These are phyloP conservation scores for Vachellia pachyceras DNA, from an alignment of 306 rosid genomes.

Conservation along the genomic window DNA sequence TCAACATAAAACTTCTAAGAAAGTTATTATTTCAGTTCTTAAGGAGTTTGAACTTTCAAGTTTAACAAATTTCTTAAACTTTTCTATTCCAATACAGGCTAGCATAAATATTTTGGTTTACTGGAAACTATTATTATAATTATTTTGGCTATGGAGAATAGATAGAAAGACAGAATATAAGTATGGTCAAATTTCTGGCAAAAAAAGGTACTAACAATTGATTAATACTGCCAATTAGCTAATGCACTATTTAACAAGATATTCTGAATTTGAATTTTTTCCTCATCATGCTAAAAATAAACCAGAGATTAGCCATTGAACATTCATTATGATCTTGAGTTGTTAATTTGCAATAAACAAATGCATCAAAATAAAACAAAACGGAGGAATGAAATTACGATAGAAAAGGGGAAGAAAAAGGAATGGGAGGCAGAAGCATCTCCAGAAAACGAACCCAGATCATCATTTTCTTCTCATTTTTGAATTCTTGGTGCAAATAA, in stretches of 20 bases:
- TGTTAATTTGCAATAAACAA: neutral
- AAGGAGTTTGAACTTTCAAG: no score
- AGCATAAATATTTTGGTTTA: neutral
- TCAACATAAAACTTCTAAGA: no score
- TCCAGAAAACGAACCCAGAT: slow-evolving; percentile 1
- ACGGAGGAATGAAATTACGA: slow-evolving; percentile 14
- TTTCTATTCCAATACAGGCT: no score
- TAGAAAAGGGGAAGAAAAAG: neutral
- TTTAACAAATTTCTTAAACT: no score
- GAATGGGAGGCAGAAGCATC: slow-evolving; percentile 3
- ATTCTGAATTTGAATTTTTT: neutral
- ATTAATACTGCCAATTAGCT: neutral
- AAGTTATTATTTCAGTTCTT: no score
- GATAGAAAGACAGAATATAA: neutral
- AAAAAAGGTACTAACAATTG: no score
- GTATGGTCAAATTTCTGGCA: no score
- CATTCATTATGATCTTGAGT: neutral
- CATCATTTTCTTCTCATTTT: slow-evolving; percentile 6
- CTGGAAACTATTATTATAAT: neutral
- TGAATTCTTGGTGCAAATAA: neutral
- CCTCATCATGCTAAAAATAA: neutral
- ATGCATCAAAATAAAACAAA: neutral
- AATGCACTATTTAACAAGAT: neutral
- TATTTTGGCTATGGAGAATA: neutral
- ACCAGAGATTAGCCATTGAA: neutral